phyloP scores from a whole-genome alignment of 768 basidiomycete genomes.

The Pleurotus eryngii region DNA sequence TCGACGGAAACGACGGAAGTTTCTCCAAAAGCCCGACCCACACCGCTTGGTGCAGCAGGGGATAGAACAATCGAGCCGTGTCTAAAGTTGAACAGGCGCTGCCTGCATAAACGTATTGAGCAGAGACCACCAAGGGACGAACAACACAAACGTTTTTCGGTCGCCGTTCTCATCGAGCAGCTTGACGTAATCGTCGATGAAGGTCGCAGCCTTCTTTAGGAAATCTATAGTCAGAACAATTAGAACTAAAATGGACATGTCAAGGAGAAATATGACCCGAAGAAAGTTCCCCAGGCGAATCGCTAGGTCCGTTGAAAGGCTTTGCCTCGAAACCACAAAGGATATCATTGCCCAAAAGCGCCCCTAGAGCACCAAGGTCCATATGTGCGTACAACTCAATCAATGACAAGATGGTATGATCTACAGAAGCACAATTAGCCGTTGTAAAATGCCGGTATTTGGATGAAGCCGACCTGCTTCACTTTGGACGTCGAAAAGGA shows the following conservation, averaged over 20 bases:
- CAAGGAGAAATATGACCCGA: constrained; percentile 23
- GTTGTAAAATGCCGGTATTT: too few relatives aligned
- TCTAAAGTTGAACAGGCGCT: constrained; percentile 52
- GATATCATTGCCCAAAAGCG: constrained; percentile 50
- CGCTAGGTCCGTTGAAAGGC: constrained; percentile 28
- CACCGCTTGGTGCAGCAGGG: background rate
- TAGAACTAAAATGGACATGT: constrained; percentile 6
- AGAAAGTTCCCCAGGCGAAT: constrained; percentile 40
- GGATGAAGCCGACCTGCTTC: background rate
- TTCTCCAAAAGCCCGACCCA: constrained; percentile 19
- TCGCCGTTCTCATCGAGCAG: constrained; percentile 28
- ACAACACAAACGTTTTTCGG: too few relatives aligned
- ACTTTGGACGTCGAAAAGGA: constrained; percentile 24
- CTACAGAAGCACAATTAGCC: constrained; percentile 25
- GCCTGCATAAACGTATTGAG: constrained; percentile 14
- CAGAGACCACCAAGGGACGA: too few relatives aligned
- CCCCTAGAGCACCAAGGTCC: constrained; percentile 59
- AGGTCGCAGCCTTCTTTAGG: background rate
- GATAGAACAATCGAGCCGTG: constrained; percentile 31
- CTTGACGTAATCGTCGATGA: constrained; percentile 41
- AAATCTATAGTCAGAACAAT: background rate
- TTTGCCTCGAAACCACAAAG: constrained; percentile 44
- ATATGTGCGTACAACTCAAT: constrained; percentile 68
- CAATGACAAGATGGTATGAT: constrained; percentile 49
- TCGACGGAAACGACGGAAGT: constrained; percentile 53